Conservation (phyloP, 2,329 filamentous ascomycete species). For the Nakataea oryzae region DNA sequence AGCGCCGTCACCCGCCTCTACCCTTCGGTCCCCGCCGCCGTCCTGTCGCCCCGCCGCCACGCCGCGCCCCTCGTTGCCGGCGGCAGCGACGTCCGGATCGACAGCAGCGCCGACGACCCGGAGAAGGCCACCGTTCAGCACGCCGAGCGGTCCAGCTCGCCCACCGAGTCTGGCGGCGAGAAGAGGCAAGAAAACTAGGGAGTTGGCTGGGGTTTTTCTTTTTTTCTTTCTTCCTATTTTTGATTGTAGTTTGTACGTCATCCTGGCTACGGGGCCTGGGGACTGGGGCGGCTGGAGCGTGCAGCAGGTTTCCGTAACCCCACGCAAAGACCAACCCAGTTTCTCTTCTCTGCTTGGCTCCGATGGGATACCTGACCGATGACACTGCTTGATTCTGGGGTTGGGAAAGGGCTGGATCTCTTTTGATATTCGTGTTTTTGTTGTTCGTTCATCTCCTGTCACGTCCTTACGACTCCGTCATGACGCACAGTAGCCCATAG, state of each 20-base stretch:
- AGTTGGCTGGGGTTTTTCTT: no score
- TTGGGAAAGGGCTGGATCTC: no score
- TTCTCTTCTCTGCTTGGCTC: no score
- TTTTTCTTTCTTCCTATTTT: no score
- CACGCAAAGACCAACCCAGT: no score
- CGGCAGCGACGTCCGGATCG: not conserved
- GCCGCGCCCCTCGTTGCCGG: not conserved
- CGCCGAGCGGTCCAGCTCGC: not conserved
- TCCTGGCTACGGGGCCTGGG: no score
- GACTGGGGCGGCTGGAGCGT: no score
- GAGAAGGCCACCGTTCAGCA: not conserved
- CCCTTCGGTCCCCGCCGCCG: not conserved
- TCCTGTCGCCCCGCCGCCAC: constrained; percentile 3
- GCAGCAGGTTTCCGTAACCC: no score
- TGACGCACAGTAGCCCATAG: not conserved
- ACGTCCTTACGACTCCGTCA: not conserved
- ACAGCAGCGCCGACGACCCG: not conserved
- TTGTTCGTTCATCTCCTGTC: not conserved
- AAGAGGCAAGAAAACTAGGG: not conserved
- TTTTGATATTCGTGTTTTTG: not conserved
- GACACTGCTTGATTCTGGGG: no score
- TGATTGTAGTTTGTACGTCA: no score
- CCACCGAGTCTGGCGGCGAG: not conserved
- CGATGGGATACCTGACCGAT: no score
- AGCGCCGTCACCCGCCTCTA: constrained; percentile 2